Evolutionary conservation across 2,329 filamentous ascomycete species (phyloP), one percentile per base, ranked within the genome.

Genomic region (Fusarium clavum): DNA sequence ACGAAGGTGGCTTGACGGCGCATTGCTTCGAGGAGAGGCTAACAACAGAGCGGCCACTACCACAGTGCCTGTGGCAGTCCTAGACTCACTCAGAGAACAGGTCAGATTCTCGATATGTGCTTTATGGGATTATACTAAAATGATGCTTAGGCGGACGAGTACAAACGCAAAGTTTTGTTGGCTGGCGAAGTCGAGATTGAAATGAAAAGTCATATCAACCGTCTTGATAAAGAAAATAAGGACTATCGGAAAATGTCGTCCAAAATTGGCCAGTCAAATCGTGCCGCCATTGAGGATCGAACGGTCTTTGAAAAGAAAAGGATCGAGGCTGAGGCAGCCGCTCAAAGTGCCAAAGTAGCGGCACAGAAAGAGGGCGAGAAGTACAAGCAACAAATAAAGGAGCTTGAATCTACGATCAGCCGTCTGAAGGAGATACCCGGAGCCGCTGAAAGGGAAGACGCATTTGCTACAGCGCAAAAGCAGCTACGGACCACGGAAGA

Each of bases 211-310:
- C 77, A 83, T 2, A 83, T 86, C 32, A 73, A 80, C 34, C 78
- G 76, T 3, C 79, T 87, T 1, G 82, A 87, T 57, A 75, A 73
- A 22, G 82, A 86, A 51, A 74, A 85, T 18, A 81, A 83, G 30
- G 84, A 84, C 20, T 81, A 84, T 55, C 78, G 83, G 51, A 79
- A 78, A 24, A 85, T 84, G 3, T 75, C 84, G 4, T 78, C 79
- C 24, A 77, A 77, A 8, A 82, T 88, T 6, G 83, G 87, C 52
- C 75, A 78, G 10, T 82, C 81, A 45, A 85, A 84, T 61, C 83
- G 85, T 68, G 80, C 80, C 16, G 86, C 87, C 5, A 75, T 88
- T 8, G 78, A 83, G 60, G 87, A 90, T 24, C 84, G 86, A 34
- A 80, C 79, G 34, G 73, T 71, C 8, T 86, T 85, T 43, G 82